Evolutionary conservation across 805 yeast species (phyloP).

Genomic region (Clavispora asparagi): DNA sequence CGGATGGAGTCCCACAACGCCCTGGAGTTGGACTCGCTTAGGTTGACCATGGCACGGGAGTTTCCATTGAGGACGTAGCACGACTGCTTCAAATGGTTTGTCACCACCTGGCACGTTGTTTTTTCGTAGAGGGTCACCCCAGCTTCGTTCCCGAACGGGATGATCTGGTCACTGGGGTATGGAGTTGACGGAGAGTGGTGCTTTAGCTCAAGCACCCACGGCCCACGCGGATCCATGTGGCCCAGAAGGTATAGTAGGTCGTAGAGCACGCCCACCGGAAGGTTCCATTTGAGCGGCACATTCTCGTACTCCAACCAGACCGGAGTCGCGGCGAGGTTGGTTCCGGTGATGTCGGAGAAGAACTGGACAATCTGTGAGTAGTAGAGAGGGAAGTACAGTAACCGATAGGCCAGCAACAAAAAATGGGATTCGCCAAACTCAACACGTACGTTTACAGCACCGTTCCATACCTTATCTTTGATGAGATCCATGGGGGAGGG

Average conservation of each 20-base stretch:
- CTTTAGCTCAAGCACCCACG: constrained; percentile 33
- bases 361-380: constrained; percentile 32
- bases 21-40: constrained; percentile 58
- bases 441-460: constrained; percentile 43
- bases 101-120: constrained; percentile 50
- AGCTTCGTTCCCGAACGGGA: constrained; percentile 22
- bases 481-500: constrained; percentile 12
- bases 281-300: constrained; percentile 69
- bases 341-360: constrained; percentile 23
- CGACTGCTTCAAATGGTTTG: constrained; percentile 79
- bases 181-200: constrained; percentile 3
- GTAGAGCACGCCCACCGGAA: constrained; percentile 66
- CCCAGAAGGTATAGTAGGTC: constrained; percentile 47
- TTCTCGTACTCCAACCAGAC: constrained; percentile 66
- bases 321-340: constrained; percentile 9
- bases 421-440: constrained; percentile 17
- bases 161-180: constrained; percentile 27
- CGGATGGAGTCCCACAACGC: constrained; percentile 51
- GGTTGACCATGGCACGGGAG: constrained; percentile 74
- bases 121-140: constrained; percentile 18
- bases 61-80: constrained; percentile 70
- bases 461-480: constrained; percentile 47
- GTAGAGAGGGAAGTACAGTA: constrained; percentile 47
- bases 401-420: constrained; percentile 30
- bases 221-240: constrained; percentile 39